Evolutionary conservation across 345 rosid species (phyloP).

Genomic region (Hirschfeldia incana): DNA sequence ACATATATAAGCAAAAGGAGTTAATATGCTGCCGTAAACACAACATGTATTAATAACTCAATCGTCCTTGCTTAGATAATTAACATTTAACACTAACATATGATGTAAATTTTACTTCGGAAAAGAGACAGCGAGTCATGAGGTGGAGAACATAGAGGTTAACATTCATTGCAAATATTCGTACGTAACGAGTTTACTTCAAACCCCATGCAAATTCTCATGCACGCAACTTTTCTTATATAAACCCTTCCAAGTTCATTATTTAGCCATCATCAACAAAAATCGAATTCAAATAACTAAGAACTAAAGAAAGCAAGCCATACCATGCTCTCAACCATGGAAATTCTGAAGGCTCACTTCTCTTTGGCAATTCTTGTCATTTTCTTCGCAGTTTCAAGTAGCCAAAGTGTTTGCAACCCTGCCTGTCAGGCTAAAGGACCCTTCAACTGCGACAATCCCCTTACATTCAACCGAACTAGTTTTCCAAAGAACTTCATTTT

Average conservation of each 20-base stretch:
- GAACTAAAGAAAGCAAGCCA: neutral
- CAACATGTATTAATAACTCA: neutral
- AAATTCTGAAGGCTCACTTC: neutral
- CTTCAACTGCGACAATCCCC: neutral
- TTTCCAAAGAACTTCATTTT: neutral
- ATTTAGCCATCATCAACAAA: neutral
- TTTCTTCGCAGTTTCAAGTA: neutral
- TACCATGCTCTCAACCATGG: neutral
- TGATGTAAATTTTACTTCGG: neutral
- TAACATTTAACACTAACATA: too few relatives aligned
- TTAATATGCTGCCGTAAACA: neutral
- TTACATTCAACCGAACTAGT: neutral
- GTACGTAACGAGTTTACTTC: slow-evolving; percentile 3
- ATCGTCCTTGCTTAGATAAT: neutral
- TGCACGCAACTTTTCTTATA: neutral
- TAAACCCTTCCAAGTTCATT: neutral
- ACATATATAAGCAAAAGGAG: neutral
- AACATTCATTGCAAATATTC: neutral
- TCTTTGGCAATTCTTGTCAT: neutral
- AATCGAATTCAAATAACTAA: neutral
- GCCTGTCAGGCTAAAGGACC: neutral
- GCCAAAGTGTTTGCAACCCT: neutral
- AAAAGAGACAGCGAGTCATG: neutral
- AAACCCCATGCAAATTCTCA: neutral
- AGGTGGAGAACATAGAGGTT: neutral